Evolutionary conservation across 352 stramenopile species (phyloP).

Genomic region (Globisporangium viniferum): DNA sequence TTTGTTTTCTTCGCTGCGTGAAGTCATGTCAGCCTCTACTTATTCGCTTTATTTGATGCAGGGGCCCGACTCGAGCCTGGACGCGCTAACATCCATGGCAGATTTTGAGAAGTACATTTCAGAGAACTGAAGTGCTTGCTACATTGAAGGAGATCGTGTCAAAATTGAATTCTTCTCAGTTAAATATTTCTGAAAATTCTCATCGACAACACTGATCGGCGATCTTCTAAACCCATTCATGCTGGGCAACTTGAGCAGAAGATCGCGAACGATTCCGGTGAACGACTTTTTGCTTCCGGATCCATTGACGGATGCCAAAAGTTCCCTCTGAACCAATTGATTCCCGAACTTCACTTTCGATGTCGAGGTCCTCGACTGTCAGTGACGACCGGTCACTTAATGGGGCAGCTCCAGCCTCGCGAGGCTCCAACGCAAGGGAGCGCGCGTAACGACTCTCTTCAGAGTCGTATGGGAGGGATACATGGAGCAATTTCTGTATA

Average conservation of each 20-base stretch:
- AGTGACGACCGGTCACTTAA: slow-evolving; percentile 54
- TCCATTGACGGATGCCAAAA: slow-evolving; percentile 79
- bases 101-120: slow-evolving; percentile 54
- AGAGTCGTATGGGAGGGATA: slow-evolving; percentile 59
- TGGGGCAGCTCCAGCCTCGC: slow-evolving; percentile 61
- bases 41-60: not conserved
- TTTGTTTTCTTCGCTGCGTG: not conserved
- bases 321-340: slow-evolving; percentile 73
- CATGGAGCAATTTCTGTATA: slow-evolving; percentile 62
- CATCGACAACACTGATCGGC: not conserved
- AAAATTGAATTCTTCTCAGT: not conserved
- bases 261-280: slow-evolving; percentile 73
- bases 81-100: slow-evolving; percentile 26
- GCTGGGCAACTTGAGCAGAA: slow-evolving; percentile 37
- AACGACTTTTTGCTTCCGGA: slow-evolving; percentile 81
- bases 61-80: not conserved
- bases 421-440: slow-evolving; percentile 70
- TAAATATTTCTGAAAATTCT: slow-evolving; percentile 9
- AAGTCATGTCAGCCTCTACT: not conserved
- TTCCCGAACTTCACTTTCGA: slow-evolving; percentile 74
- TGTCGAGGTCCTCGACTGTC: slow-evolving; percentile 57
- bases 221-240: slow-evolving; percentile 70
- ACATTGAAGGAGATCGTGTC: not conserved
- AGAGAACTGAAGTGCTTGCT: slow-evolving; percentile 27
- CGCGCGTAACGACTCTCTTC: slow-evolving; percentile 78